phyloP scores from a whole-genome alignment of 2,329 filamentous ascomycete species.

The Colletotrichum karsti region DNA sequence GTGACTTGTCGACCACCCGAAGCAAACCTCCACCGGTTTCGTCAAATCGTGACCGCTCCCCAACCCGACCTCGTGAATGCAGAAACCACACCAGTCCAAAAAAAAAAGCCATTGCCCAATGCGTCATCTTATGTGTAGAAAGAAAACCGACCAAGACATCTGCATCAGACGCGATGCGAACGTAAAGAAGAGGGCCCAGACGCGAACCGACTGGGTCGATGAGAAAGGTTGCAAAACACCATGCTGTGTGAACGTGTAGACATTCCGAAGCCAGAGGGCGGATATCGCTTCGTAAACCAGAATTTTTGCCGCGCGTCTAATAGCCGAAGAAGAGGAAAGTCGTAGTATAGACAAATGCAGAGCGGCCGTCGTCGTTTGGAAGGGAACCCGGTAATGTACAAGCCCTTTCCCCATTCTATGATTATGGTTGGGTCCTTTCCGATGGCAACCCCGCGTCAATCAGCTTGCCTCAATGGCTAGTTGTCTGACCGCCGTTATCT shows the following conservation, averaged over 20 bases:
- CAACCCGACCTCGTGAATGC: conserved; percentile 17
- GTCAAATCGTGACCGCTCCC: conserved; percentile 8
- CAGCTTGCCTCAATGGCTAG: conserved; percentile 22
- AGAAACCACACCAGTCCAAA: conserved; percentile 23
- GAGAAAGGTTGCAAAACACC: conserved; percentile 3
- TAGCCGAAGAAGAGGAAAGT: conserved; percentile 25
- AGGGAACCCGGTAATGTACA: conserved; percentile 29
- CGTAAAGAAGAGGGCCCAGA: background rate
- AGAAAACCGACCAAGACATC: conserved; percentile 3
- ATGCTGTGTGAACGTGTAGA: conserved; percentile 12
- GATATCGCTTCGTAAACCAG: conserved; percentile 27
- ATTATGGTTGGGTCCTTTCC: conserved; percentile 17
- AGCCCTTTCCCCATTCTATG: conserved; percentile 17
- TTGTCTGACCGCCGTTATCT: conserved; percentile 31
- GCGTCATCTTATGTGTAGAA: conserved; percentile 25
- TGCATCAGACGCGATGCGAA: background rate
- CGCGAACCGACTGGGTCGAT: background rate
- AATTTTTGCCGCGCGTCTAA: conserved; percentile 29
- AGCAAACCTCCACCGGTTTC: conserved; percentile 2
- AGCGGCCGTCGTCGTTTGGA: conserved; percentile 19
- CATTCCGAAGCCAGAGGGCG: background rate
- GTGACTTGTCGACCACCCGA: background rate
- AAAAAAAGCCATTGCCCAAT: conserved; percentile 28
- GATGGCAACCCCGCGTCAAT: background rate
- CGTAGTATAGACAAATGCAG: conserved; percentile 24